Conservation (phyloP, 371 early-diverging fungal species). For the Conidiobolus incongruus region DNA sequence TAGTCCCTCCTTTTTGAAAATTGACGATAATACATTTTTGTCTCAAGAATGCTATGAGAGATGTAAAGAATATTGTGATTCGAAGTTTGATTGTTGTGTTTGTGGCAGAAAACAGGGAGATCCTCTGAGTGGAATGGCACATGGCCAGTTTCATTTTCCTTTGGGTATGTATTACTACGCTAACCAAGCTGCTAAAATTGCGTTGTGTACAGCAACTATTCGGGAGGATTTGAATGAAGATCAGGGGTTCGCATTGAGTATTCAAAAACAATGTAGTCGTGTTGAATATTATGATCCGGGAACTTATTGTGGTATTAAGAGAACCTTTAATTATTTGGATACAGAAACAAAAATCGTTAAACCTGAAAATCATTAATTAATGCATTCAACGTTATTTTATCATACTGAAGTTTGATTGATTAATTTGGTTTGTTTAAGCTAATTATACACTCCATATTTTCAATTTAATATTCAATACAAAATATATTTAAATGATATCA, state of each 20-base stretch:
- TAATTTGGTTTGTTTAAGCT: no score
- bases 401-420: no score
- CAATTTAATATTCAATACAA: no score
- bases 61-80: no score
- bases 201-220: neutral
- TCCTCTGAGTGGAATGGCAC: neutral
- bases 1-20: neutral
- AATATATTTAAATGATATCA: no score
- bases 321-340: no score
- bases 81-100: neutral
- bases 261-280: neutral
- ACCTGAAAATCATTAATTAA: no score
- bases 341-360: no score
- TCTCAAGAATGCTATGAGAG: neutral
- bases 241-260: neutral
- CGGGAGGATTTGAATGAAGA: neutral
- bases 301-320: neutral
- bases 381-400: no score
- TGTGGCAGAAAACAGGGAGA: neutral
- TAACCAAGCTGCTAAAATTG: neutral
- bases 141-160: no score
- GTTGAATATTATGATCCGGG: neutral
- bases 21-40: neutral
- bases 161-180: no score
- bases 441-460: no score